Base-by-base conservation (phyloP, 2,329 filamentous ascomycete species). In the Trichoderma simmonsii region DNA sequence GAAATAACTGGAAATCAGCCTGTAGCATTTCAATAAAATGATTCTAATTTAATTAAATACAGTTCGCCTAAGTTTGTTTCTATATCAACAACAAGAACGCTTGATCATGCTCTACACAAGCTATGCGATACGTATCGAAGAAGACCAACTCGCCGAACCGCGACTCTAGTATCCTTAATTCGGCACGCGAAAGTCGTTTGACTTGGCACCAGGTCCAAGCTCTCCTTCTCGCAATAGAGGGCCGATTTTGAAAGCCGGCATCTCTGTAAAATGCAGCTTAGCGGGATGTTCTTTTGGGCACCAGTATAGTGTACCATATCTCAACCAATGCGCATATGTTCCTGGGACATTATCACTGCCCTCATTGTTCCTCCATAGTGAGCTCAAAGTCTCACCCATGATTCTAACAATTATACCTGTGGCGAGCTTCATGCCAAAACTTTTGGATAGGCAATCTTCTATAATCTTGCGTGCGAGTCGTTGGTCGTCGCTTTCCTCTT, bases 381-480 rank as follows among this genome's bases (percentile, higher is more conserved):
- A 86, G 1, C 86, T 86, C 12, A 89, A 77, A 1, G 87, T 89
- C 21, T 83, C 80, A 1, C 84, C 84, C 30, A 83, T 78, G 0
- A 88, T 82, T 43, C 83, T 80, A 9, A 88, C 61, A 28, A 88
- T 88, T 28, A 88, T 75, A 0, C 87, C 87, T 73, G 88, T 86
- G 0, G 86, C 86, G 8, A 89, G 77, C 78, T 89, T 89, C 77
- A 89, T 86, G 1, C 83, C 84, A 76, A 87, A 89, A 73, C 86
- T 87, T 72, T 77, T 80, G 15, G 74, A 76, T n/a, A 89, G 77
- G 72, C 85, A 86, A 1, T 75, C 81, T 76, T 88, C 85, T 1
- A 89, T 86, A 65, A 89, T 85, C 73, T 83, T 79, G 36, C 85
- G 80, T 0, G 87, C 87, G 56, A 81, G 74, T 26, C 74, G 79